Base-by-base conservation (phyloP, 2,329 filamentous ascomycete species). In the Hirsutella rhossiliensis region DNA sequence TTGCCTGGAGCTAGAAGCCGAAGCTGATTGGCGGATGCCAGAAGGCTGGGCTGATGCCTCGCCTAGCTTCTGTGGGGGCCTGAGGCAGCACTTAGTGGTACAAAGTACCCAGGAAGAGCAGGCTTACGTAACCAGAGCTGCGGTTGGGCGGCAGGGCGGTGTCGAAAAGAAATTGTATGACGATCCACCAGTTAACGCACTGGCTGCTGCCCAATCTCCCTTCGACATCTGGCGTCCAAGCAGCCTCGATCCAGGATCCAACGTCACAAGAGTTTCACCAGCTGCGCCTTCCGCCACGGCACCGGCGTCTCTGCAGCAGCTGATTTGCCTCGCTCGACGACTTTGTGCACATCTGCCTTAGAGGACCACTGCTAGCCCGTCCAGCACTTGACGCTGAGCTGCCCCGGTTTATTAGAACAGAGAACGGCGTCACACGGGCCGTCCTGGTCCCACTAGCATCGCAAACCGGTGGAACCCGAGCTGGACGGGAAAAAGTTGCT, bases 1-100 rank as follows among this genome's bases (percentile, higher is more conserved):
- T 69, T 69, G 66, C 66, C 66, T 69, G 54, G 65, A 68, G 59
- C 45, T 43, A 54, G 52, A 51, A 54, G 50, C 49, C 52, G 50
- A 51, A 60, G 55, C 55, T 61, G 53, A 47, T 47, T 47, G 45
- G 45, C 7, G 17, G 53, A 49, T 49, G 52, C 38, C 29, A 29
- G 50, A 57, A 61, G 59, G 61, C 59, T 62, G 58, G 51, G 50
- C 54, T 50, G 56, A 45, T 57, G 55, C 52, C 55, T 63, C 51
- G 50, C 28, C 17, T 34, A 23, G 40, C 30, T 50, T 48, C 47
- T 15, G 29, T 45, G 50, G 50, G 50, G 50, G 54, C 60, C 56
- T 63, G 51, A 64, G 62, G 61, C 62, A 61, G 41, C 29, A 49
- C 47, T 27, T 23, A 48, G 5, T 9, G 23, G 23, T 5, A 23